Evolutionary conservation across 176 grass and related monocot species (phyloP).

Genomic region (Oropetium thomaeum): DNA sequence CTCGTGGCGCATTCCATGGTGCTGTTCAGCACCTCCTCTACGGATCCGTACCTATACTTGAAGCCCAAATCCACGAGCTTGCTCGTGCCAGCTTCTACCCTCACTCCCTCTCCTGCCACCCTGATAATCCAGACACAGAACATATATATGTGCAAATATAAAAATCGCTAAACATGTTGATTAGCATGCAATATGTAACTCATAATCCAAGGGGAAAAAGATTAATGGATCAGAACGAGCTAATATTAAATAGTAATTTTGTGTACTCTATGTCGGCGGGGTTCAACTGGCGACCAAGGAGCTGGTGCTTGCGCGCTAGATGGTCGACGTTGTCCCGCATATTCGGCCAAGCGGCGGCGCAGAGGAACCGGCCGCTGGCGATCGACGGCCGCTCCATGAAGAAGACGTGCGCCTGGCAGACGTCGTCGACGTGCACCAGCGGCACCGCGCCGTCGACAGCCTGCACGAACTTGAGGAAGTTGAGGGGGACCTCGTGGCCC

Average conservation of each 20-base stretch:
- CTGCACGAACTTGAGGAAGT: constrained; percentile 29
- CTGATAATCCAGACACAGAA: constrained; percentile 16
- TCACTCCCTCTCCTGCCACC: constrained; percentile 21
- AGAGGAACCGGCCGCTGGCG: constrained; percentile 42
- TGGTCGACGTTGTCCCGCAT: constrained; percentile 21
- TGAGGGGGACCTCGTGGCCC: background rate
- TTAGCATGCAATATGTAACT: too few species aligned
- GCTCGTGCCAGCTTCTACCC: constrained; percentile 15
- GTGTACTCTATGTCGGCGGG: constrained; percentile 37
- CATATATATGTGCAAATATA: background rate
- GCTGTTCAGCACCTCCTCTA: constrained; percentile 24
- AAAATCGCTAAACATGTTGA: background rate
- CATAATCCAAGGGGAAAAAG: too few species aligned
- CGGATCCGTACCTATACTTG: constrained; percentile 27
- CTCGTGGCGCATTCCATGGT: constrained; percentile 38
- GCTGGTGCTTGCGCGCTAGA: background rate
- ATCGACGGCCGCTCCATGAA: constrained; percentile 37
- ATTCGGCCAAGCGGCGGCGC: constrained; percentile 10
- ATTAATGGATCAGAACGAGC: background rate
- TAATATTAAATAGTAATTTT: background rate
- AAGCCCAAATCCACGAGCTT: constrained; percentile 49
- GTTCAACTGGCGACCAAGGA: background rate
- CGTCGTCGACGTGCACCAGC: constrained; percentile 17
- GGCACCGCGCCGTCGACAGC: constrained; percentile 31
- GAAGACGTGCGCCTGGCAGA: constrained; percentile 24